phyloP scores from a whole-genome alignment of 306 rosid species.

The Prosopis cineraria region DNA sequence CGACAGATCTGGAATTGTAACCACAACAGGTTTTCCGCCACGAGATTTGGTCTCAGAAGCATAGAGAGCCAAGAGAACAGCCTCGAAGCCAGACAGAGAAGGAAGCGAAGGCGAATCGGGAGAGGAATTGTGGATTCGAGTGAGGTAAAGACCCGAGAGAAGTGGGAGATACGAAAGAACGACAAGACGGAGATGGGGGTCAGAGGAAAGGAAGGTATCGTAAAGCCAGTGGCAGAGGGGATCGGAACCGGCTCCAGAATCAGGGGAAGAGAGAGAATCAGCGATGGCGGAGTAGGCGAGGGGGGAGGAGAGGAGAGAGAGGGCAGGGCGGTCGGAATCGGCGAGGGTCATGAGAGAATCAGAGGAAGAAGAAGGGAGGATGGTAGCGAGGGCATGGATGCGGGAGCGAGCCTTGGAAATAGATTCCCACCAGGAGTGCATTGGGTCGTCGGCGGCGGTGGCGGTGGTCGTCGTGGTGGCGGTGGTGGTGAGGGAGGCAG shows the following conservation, averaged over 20 bases:
- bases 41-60: conserved; percentile 81
- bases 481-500: conserved; percentile 27
- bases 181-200: conserved; percentile 85
- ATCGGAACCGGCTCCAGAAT: conserved; percentile 79
- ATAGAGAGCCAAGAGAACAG: conserved; percentile 85
- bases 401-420: conserved; percentile 91
- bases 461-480: background rate
- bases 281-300: conserved; percentile 64
- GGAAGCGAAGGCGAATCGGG: conserved; percentile 58
- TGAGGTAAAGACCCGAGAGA: conserved; percentile 77
- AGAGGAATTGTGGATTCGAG: conserved; percentile 64
- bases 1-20: conserved; percentile 84
- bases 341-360: conserved; percentile 68
- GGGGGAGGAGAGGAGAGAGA: conserved; percentile 85
- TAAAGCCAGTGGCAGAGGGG: conserved; percentile 98
- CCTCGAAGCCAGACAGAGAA: conserved; percentile 90
- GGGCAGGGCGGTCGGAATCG: conserved; percentile 96
- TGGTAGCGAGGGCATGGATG: conserved; percentile 73
- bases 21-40: conserved; percentile 75
- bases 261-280: conserved; percentile 47
- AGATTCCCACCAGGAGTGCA: conserved; percentile 93
- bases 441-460: conserved; percentile 51
- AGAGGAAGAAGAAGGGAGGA: conserved; percentile 47
- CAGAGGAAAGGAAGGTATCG: conserved; percentile 87
- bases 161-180: conserved; percentile 91